Base-by-base conservation (phyloP, 2,329 filamentous ascomycete species). In the Diaporthe vexans region DNA sequence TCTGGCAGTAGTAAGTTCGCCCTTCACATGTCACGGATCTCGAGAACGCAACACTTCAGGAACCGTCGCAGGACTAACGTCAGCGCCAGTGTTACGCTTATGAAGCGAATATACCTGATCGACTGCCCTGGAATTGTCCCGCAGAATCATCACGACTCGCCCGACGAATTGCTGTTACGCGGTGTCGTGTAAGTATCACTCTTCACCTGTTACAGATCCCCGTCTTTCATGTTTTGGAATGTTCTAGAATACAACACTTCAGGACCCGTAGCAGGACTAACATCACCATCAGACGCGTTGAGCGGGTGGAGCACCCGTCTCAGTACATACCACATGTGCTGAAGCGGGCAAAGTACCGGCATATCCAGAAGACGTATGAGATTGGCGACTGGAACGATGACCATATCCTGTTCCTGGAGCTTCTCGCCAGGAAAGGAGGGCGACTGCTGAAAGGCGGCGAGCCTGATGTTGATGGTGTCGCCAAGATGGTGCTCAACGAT, bases 1-100 rank as follows among this genome's bases (percentile, higher is more conserved):
- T 98, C 40, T 98, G 97, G 96, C 96, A 98, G 74, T 94, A 94
- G n/a, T n/a, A n/a, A n/a, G n/a, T n/a, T n/a, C n/a, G n/a, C n/a
- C n/a, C n/a, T n/a, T n/a, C n/a, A n/a, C n/a, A n/a, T n/a, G n/a
- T n/a, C n/a, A n/a, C n/a, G n/a, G n/a, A n/a, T n/a, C n/a, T n/a
- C n/a, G n/a, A n/a, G n/a, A n/a, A n/a, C n/a, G n/a, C n/a, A n/a
- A n/a, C n/a, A n/a, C n/a, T n/a, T n/a, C n/a, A n/a, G n/a, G n/a
- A n/a, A n/a, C n/a, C n/a, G n/a, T n/a, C n/a, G n/a, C n/a, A n/a
- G n/a, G n/a, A n/a, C n/a, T n/a, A n/a, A n/a, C n/a, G n/a, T n/a
- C n/a, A n/a, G n/a, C n/a, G n/a, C n/a, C n/a, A n/a, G n/a, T 80
- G 91, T 94, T 79, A 95, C 92, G 4, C 83, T 95, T 76, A 95